These are phyloP conservation scores for Dioszegia crocea DNA, from an alignment of 768 basidiomycete species.

Conservation along the genomic window DNA sequence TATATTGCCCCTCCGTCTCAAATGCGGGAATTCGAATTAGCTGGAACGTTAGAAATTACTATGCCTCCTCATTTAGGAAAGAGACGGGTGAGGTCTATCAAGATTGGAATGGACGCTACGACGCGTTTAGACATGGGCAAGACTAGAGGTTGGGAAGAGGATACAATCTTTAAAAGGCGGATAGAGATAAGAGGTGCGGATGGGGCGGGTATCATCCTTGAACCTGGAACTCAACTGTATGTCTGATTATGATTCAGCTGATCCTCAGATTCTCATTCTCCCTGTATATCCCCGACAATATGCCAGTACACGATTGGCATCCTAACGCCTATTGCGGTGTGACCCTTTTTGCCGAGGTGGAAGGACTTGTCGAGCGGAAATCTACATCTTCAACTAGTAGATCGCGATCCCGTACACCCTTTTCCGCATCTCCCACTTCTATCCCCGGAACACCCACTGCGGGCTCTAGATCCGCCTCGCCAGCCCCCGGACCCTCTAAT, in stretches of 20 bases:
- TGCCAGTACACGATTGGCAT: conserved; percentile 35
- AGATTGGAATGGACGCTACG: conserved; percentile 4
- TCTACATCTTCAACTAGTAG: not conserved
- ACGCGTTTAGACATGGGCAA: conserved; percentile 16
- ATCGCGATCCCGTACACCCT: not conserved
- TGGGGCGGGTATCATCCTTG: conserved; percentile 16
- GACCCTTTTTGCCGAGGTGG: conserved; percentile 25
- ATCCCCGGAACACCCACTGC: conserved; percentile 4
- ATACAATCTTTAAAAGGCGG: conserved; percentile 22
- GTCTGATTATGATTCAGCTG: not conserved
- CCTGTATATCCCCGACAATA: conserved; percentile 26
- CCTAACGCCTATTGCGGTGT: conserved; percentile 15
- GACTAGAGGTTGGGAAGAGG: conserved; percentile 20
- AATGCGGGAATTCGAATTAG: conserved; percentile 1
- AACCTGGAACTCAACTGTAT: conserved; percentile 30
- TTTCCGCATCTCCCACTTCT: conserved; percentile 5
- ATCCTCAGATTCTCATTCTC: conserved; percentile 32
- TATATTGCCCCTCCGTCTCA: conserved; percentile 5
- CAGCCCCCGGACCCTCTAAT: not conserved
- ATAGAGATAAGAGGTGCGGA: conserved; percentile 26
- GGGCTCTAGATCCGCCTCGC: not conserved
- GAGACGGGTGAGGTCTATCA: not conserved
- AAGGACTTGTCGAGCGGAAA: conserved; percentile 19
- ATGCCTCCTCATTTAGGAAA: conserved; percentile 6
- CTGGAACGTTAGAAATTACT: conserved; percentile 3